Conservation (phyloP, 2,329 filamentous ascomycete species). For the Xylaria sp. region DNA sequence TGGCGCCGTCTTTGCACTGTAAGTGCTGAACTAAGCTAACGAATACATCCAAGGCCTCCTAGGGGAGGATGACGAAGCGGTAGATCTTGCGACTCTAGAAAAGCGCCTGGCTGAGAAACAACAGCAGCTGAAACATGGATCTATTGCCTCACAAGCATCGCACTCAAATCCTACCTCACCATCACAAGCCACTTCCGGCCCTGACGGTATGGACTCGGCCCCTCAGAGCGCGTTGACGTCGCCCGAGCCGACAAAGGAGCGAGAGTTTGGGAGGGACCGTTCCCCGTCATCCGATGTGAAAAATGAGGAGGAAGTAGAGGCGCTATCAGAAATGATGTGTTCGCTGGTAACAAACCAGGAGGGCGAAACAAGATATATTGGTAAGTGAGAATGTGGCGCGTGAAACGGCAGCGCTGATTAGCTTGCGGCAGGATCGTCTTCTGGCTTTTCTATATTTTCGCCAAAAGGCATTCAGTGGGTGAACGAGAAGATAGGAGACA, state of each 20-base stretch:
- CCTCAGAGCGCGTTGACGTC: conserved; percentile 67
- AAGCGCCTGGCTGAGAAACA: conserved; percentile 74
- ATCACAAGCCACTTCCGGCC: conserved; percentile 58
- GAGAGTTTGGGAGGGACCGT: conserved; percentile 53
- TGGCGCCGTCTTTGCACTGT: not conserved
- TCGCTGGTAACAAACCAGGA: conserved; percentile 94
- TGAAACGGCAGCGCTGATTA: conserved; percentile 1
- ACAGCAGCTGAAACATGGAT: conserved; percentile 62
- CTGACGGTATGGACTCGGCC: conserved; percentile 58
- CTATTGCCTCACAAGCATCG: conserved; percentile 59
- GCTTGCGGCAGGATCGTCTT: conserved; percentile 78
- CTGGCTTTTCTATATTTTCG: conserved; percentile 98
- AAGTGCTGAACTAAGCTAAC: conserved; percentile 42
- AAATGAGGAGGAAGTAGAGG: conserved; percentile 79
- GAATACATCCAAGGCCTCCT: conserved; percentile 69
- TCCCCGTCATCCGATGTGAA: conserved; percentile 57
- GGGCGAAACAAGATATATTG: conserved; percentile 95
- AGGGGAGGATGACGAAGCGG: conserved; percentile 86
- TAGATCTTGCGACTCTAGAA: conserved; percentile 88
- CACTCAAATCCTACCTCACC: conserved; percentile 64
- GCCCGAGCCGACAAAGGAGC: conserved; percentile 59
- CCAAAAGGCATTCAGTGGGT: conserved; percentile 99
- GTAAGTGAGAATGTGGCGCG: conserved; percentile 58
- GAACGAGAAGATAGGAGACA: conserved; percentile 96
- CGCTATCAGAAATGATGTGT: conserved; percentile 98